Base-by-base conservation (phyloP, 2,329 filamentous ascomycete genomes). In the Aspergillus sp. region DNA sequence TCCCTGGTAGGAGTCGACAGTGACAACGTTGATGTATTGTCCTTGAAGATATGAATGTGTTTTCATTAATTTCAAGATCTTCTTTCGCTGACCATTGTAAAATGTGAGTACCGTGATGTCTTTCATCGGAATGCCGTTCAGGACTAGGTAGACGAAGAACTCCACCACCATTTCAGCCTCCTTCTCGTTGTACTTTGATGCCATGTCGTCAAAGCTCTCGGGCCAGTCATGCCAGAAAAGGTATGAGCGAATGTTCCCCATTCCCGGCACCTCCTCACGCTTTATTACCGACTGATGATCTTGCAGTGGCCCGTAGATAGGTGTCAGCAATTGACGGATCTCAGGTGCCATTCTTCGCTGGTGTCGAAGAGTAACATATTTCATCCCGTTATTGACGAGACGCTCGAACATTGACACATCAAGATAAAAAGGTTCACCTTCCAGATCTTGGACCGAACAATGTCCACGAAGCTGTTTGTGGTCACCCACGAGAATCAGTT, bases 1-100 rank as follows among this genome's bases (percentile, higher is more conserved):
- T 12, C 92, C 92, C 71, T 96, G 92, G 67, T 93, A 96, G 0
- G 89, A 90, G 67, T 96, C 93, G 0, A 97, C 90, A 0, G 92
- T 96, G 34, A 85, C 84, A 1, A 96, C 87, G 2, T 88, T 88
- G 64, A 83, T 67, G 57, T 73, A 71, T 4, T 66, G 60, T n/a
- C 71, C 63, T 55, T 77, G 73, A 44, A 86, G 75, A 50, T 80
- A 77, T 1, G 68, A 67, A 57, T 80, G 73, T 7, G 66, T 67
- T 59, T 69, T 76, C 45, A 83, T 61, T 5, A 76, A 61, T 13
- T 76, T 78, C 0, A 86, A 65, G 2, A 96, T 80, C 2, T 81
- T 75, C 62, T 88, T 89, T 44, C 88, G 82, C 68, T 97, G 93
- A 0, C 90, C 92, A 43, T 90, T 91, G 78, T 96, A 97, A 68